Evolutionary conservation across 2,329 filamentous ascomycete species (phyloP).

Genomic region (Arthroderma sp.): DNA sequence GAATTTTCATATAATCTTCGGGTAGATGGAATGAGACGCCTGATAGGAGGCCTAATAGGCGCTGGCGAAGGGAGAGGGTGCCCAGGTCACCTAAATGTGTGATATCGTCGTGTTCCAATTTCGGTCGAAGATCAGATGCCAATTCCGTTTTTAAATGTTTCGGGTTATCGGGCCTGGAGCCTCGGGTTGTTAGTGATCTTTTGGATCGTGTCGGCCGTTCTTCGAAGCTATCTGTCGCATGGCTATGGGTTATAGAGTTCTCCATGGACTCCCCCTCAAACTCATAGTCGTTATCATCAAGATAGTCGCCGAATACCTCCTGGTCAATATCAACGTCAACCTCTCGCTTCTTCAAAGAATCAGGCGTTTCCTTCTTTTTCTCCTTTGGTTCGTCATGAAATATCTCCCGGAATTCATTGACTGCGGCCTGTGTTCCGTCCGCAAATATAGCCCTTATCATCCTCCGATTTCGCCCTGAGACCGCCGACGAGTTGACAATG

Average conservation of each 20-base stretch:
- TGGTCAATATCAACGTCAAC: slow-evolving; percentile 33
- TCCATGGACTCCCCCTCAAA: slow-evolving; percentile 16
- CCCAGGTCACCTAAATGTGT: slow-evolving; percentile 25
- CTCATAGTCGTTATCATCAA: slow-evolving; percentile 25
- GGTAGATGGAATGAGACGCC: slow-evolving; percentile 24
- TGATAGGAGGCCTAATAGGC: slow-evolving; percentile 32
- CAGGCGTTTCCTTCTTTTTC: too few relatives aligned
- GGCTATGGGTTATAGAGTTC: background rate
- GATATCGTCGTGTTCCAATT: slow-evolving; percentile 10
- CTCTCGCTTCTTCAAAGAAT: slow-evolving; percentile 23
- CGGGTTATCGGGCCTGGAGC: background rate
- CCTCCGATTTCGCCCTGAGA: slow-evolving; percentile 25
- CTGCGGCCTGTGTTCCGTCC: slow-evolving; percentile 24
- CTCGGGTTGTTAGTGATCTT: slow-evolving; percentile 16
- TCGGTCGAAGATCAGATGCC: slow-evolving; percentile 1
- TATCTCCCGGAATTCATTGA: slow-evolving; percentile 32
- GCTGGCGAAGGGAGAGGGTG: slow-evolving; percentile 32
- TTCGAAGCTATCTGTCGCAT: background rate
- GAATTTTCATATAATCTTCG: slow-evolving; percentile 22
- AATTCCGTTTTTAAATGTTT: background rate
- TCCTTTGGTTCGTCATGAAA: slow-evolving; percentile 33
- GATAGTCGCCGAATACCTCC: slow-evolving; percentile 34
- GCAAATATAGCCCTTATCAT: slow-evolving; percentile 37
- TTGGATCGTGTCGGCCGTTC: slow-evolving; percentile 18
- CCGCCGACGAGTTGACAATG: slow-evolving; percentile 19